A percentile compares a stretch with the other conserved stretches of the same genome.
Evolutionary conservation across 2,329 filamentous ascomycete species (phyloP).

Genomic region (Fusarium liriodendri): DNA sequence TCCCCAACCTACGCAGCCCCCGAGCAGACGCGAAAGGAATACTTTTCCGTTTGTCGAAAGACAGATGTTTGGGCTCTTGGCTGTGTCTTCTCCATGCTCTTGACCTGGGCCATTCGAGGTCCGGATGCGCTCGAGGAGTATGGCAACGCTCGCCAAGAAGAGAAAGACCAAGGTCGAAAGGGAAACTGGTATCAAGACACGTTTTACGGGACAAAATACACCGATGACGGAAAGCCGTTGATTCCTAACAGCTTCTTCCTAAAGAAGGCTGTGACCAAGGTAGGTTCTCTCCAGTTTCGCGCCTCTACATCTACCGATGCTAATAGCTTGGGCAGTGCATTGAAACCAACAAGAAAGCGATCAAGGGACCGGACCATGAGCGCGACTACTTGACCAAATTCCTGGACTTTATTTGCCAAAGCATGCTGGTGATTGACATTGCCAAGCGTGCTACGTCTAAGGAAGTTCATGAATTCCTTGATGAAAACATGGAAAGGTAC

Average conservation of each 20-base stretch:
- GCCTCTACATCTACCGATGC: background rate
- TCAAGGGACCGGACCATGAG: fast-evolving
- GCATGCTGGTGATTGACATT: background rate
- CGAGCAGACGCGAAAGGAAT: fast-evolving
- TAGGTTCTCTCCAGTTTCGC: background rate
- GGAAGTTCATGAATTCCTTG: background rate
- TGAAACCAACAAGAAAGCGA: background rate
- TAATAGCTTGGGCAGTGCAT: background rate
- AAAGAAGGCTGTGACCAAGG: background rate
- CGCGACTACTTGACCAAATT: background rate
- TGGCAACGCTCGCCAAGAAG: background rate
- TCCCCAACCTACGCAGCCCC: background rate
- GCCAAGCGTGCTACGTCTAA: background rate
- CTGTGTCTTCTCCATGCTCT: background rate
- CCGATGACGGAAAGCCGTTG: fast-evolving
- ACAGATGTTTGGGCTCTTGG: conserved; percentile 11
- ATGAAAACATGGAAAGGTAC: background rate
- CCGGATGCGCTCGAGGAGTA: background rate
- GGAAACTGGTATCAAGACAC: background rate
- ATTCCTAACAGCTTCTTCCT: background rate
- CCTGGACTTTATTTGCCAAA: background rate
- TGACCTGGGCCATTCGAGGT: conserved; percentile 7
- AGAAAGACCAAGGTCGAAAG: background rate
- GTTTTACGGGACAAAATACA: background rate
- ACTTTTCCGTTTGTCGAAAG: background rate